These are phyloP conservation scores for Azolla pinnata DNA, from an alignment of 75 land plant genomes.

Conservation along the genomic window DNA sequence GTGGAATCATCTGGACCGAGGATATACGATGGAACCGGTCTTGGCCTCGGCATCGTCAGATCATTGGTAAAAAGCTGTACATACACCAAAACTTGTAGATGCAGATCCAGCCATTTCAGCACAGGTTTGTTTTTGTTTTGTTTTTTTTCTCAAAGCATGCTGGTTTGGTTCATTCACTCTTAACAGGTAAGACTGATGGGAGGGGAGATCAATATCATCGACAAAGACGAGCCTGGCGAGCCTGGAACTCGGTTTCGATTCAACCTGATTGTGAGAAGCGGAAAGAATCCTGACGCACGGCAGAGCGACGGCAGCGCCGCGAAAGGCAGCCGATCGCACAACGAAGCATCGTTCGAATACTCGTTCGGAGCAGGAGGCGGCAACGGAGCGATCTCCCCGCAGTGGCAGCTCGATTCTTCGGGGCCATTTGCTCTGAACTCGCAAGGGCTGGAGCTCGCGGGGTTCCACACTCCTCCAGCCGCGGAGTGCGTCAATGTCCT, in stretches of 20 bases:
- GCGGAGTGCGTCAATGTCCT: conserved; percentile 32
- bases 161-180: too few species aligned
- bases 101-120: background rate
- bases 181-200: conserved; percentile 73
- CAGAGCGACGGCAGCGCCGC: background rate
- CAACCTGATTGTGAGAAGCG: conserved; percentile 35
- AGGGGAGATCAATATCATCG: conserved; percentile 61
- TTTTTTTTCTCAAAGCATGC: conserved; percentile 13
- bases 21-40: conserved; percentile 59
- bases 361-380: conserved; percentile 2
- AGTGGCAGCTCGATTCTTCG: conserved; percentile 2
- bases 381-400: background rate
- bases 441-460: background rate
- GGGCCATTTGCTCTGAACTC: background rate
- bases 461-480: background rate
- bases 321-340: background rate
- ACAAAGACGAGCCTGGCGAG: conserved; percentile 46
- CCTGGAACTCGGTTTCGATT: conserved; percentile 69
- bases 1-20: conserved; percentile 34
- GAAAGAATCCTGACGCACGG: conserved; percentile 5
- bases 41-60: conserved; percentile 80
- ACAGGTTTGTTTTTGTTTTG: background rate
- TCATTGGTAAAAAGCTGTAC: conserved; percentile 57
- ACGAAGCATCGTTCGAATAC: background rate
- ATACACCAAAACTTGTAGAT: background rate